These are phyloP conservation scores for Penicillium pancosmium DNA, from an alignment of 495 filamentous ascomycete genomes.

Conservation along the genomic window DNA sequence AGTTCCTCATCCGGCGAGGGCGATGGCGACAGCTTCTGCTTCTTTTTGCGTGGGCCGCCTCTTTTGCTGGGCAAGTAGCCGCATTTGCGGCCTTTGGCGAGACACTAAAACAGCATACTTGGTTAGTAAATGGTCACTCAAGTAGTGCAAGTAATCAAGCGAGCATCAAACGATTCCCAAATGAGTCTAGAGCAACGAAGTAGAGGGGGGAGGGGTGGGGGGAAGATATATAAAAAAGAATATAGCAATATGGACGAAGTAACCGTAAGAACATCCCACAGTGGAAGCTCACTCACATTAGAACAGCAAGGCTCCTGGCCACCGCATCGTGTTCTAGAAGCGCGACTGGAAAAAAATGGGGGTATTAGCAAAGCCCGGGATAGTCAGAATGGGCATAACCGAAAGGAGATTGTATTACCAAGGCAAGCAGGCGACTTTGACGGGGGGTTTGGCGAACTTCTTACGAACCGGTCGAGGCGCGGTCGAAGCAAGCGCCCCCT, in stretches of 20 bases:
- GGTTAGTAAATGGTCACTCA: neutral
- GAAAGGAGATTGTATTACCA: constrained; percentile 48
- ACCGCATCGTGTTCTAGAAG: constrained; percentile 61
- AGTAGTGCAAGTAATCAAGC: neutral
- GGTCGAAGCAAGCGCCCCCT: constrained; percentile 21
- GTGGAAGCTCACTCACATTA: constrained; percentile 48
- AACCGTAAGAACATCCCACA: neutral
- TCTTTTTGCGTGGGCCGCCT: constrained; percentile 56
- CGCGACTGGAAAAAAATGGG: constrained; percentile 44
- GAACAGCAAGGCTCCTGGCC: constrained; percentile 59
- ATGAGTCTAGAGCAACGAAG: neutral
- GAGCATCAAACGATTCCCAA: neutral
- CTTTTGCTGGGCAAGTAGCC: constrained; percentile 60
- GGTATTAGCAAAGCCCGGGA: neutral
- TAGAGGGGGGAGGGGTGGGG: neutral
- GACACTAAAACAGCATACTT: constrained; percentile 40
- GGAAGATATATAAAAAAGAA: constrained; percentile 4
- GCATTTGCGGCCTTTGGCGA: constrained; percentile 54
- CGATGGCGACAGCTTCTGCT: constrained; percentile 32
- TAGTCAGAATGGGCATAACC: too few species aligned
- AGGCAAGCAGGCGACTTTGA: constrained; percentile 64
- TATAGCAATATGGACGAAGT: neutral
- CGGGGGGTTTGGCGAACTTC: constrained; percentile 60
- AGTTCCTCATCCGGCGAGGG: constrained; percentile 28
- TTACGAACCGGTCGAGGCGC: constrained; percentile 38